Percentiles rank a stretch among this genome's conserved stretches.
phyloP scores from a whole-genome alignment of 1,139 yeast genomes.

The Maudiozyma humilis region DNA sequence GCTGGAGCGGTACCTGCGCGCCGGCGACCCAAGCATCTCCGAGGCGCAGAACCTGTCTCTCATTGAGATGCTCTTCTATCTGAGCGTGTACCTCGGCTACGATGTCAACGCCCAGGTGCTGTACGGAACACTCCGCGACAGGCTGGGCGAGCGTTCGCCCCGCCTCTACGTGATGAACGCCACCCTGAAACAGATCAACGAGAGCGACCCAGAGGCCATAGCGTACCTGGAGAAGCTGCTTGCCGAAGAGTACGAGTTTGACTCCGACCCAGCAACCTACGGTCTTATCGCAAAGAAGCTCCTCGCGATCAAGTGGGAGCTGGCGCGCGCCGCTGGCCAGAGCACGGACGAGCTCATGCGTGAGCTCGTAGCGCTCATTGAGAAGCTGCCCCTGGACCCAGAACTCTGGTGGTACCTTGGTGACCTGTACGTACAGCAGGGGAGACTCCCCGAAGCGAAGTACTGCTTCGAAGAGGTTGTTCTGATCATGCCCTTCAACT shows the following conservation, averaged over 20 bases:
- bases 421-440: constrained; percentile 48
- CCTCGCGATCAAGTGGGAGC: constrained; percentile 16
- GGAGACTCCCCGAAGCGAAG: constrained; percentile 60
- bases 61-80: constrained; percentile 63
- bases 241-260: constrained; percentile 25
- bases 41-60: constrained; percentile 50
- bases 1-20: constrained; percentile 19
- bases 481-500: constrained; percentile 61
- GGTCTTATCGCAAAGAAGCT: constrained; percentile 23
- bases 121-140: constrained; percentile 57
- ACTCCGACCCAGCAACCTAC: constrained; percentile 27
- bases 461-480: constrained; percentile 64
- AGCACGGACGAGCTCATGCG: constrained; percentile 13
- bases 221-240: constrained; percentile 26
- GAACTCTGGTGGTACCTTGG: constrained; percentile 74
- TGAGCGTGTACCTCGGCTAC: constrained; percentile 53
- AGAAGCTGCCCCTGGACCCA: constrained; percentile 54
- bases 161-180: constrained; percentile 27
- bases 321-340: constrained; percentile 4
- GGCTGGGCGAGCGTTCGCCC: constrained; percentile 43
- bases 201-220: constrained; percentile 20
- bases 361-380: constrained; percentile 20
- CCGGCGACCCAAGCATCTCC: constrained; percentile 28
- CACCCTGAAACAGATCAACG: constrained; percentile 25
- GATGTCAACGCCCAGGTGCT: constrained; percentile 65